phyloP scores from a whole-genome alignment of 176 grass and related monocot genomes.

The Eleusine indica region DNA sequence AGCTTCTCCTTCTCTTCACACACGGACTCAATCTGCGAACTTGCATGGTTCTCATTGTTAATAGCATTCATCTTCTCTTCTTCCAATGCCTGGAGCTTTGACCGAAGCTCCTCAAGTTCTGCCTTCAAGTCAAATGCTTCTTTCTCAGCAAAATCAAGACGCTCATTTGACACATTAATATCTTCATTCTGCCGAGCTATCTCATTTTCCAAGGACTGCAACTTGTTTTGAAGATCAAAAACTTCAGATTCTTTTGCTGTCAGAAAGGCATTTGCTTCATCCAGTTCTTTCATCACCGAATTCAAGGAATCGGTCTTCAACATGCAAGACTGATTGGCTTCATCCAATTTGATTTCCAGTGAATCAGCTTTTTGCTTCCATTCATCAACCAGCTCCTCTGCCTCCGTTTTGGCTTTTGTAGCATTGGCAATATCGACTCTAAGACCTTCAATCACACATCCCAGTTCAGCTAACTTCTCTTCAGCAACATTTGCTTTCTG shows the following conservation, averaged over 20 bases:
- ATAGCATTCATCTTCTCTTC: slow-evolving; percentile 49
- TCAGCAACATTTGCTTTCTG: slow-evolving; percentile 49
- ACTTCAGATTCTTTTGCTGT: slow-evolving; percentile 51
- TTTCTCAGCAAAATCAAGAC: slow-evolving; percentile 50
- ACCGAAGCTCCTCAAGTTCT: slow-evolving; percentile 55
- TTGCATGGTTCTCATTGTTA: slow-evolving; percentile 48
- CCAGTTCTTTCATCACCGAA: slow-evolving; percentile 53
- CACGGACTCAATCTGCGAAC: slow-evolving; percentile 48
- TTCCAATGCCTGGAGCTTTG: slow-evolving; percentile 49
- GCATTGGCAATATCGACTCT: slow-evolving; percentile 41
- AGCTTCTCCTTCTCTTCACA: slow-evolving; percentile 60
- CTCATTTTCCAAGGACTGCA: slow-evolving; percentile 58
- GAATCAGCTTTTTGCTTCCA: slow-evolving; percentile 56
- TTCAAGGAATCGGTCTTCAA: slow-evolving; percentile 53
- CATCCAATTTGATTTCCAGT: slow-evolving; percentile 58
- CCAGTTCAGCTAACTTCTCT: slow-evolving; percentile 48
- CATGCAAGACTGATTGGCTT: slow-evolving; percentile 56
- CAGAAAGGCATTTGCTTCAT: slow-evolving; percentile 47
- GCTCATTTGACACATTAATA: slow-evolving; percentile 43
- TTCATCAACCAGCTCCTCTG: slow-evolving; percentile 36
- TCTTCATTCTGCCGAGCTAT: slow-evolving; percentile 58
- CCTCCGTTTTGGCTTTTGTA: slow-evolving; percentile 43
- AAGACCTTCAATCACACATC: slow-evolving; percentile 41
- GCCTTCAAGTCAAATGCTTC: slow-evolving; percentile 49
- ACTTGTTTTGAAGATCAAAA: slow-evolving; percentile 52